A percentile compares a stretch with the other conserved stretches of the same genome.
Conservation (phyloP, 2,329 filamentous ascomycete genomes). For the Cercospora canescens region DNA sequence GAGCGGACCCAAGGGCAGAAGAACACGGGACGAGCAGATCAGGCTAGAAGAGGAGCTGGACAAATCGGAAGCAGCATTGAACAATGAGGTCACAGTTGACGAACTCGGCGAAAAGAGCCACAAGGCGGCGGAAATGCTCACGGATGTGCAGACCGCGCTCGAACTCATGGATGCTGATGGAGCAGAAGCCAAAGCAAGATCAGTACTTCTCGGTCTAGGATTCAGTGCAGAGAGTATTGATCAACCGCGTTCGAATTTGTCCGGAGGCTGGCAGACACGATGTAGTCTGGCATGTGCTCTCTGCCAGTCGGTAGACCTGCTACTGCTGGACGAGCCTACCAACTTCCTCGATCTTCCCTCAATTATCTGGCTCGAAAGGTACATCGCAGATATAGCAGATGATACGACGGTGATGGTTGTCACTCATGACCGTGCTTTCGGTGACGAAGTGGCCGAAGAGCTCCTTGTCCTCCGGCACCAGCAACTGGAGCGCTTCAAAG, state of each 20-base stretch:
- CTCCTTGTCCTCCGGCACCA: conserved; percentile 75
- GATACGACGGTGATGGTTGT: conserved; percentile 72
- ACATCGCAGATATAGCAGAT: conserved; percentile 59
- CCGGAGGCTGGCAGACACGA: conserved; percentile 60
- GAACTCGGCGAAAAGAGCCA: conserved; percentile 65
- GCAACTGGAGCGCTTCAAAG: conserved; percentile 70
- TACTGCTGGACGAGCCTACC: conserved; percentile 84
- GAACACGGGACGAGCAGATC: conserved; percentile 73
- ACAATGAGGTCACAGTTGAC: conserved; percentile 53
- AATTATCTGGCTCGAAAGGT: conserved; percentile 80
- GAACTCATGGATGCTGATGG: conserved; percentile 26
- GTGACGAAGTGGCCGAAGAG: conserved; percentile 72
- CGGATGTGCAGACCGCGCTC: conserved; percentile 10
- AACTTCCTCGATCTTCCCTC: conserved; percentile 82
- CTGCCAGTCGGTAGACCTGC: conserved; percentile 71
- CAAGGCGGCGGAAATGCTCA: conserved; percentile 63
- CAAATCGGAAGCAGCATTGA: conserved; percentile 36
- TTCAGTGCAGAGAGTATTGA: conserved; percentile 65
- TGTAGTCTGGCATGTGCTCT: conserved; percentile 55
- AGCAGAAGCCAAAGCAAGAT: conserved; percentile 62
- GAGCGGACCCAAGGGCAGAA: conserved; percentile 72
- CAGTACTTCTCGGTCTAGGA: conserved; percentile 68
- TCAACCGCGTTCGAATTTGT: conserved; percentile 64
- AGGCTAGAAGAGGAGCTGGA: conserved; percentile 67
- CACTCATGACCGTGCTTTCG: conserved; percentile 82